Evolutionary conservation across 2,329 filamentous ascomycete genomes (phyloP), one percentile per base, ranked within the genome.

Genomic region (Hymenoscyphus repandus): DNA sequence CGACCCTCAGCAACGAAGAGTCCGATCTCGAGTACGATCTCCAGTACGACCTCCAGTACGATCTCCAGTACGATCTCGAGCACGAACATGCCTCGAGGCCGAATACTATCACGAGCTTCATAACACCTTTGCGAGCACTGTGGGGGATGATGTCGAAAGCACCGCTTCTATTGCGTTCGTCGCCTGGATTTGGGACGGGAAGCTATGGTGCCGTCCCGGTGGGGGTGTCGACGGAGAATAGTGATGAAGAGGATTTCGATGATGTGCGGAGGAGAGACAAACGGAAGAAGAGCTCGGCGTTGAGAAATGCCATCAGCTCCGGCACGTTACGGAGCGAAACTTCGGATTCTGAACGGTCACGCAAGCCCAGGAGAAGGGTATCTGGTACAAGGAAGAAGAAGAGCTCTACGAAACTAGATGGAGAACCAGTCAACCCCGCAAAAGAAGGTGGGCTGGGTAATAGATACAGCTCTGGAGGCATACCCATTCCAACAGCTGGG

Each of bases 151-250:
- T 72, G 71, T 73, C 70, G 45, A 71, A 71, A 64, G 70, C 75
- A 55, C 79, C 79, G 52, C 74, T 83, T 51, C 69, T 85, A 48
- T 68, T 81, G 64, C 76, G 78, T 53, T 79, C 79, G 45, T 79
- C 79, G 57, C 79, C 80, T 39, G 78, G 77, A 32, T 74, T 78
- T 64, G 80, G 78, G 50, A 81, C 78, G 33, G 77, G 78, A 18
- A 82, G 79, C 13, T 84, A 84, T 64, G 80, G 80, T 49, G 78
- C 78, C 4, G 72, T 79, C 18, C 78, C 77, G 5, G 60, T 76
- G 38, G 65, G 72, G 34, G 70, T 66, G 5, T 66, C 68, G 27
- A 63, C 61, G n/a, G 65, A 68, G 30, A 66, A 66, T 37, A 64
- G 62, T 17, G 64, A 63, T 22, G 62, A 66, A 11, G 62, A 69